Conservation (phyloP, 441 rosid species). For the Brassica balearica region DNA sequence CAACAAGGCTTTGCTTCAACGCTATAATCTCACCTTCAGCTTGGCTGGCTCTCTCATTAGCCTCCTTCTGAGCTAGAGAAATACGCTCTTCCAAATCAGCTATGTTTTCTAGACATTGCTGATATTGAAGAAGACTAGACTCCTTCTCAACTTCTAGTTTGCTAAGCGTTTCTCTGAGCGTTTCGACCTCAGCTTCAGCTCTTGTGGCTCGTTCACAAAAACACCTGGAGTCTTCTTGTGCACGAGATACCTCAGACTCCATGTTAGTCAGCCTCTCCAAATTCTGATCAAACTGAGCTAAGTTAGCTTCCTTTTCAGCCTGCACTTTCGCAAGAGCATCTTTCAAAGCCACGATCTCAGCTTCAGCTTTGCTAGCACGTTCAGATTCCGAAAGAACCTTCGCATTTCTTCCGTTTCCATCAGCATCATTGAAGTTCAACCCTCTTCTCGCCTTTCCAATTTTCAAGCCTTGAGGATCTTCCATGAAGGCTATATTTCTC, state of each 20-base stretch:
- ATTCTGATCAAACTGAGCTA: slow-evolving; percentile 72
- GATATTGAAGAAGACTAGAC: slow-evolving; percentile 65
- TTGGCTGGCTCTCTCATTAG: slow-evolving; percentile 61
- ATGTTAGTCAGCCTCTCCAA: slow-evolving; percentile 71
- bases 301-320: slow-evolving; percentile 85
- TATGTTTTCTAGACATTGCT: slow-evolving; percentile 77
- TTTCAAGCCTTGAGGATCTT: slow-evolving; percentile 63
- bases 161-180: slow-evolving; percentile 65
- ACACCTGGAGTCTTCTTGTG: slow-evolving; percentile 65
- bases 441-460: slow-evolving; percentile 70
- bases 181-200: slow-evolving; percentile 80
- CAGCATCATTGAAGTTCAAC: slow-evolving; percentile 68
- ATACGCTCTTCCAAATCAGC: slow-evolving; percentile 58
- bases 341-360: slow-evolving; percentile 73
- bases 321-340: slow-evolving; percentile 79
- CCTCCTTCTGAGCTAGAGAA: slow-evolving; percentile 61
- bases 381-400: slow-evolving; percentile 70
- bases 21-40: slow-evolving; percentile 64
- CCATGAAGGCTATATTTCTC: slow-evolving; percentile 69
- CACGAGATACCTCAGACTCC: slow-evolving; percentile 76
- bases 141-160: slow-evolving; percentile 68
- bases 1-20: slow-evolving; percentile 61
- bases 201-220: slow-evolving; percentile 66
- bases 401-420: slow-evolving; percentile 39
- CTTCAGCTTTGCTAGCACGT: slow-evolving; percentile 72